phyloP scores from a whole-genome alignment of 2,329 filamentous ascomycete species.

The Aspergillus phoenicis region DNA sequence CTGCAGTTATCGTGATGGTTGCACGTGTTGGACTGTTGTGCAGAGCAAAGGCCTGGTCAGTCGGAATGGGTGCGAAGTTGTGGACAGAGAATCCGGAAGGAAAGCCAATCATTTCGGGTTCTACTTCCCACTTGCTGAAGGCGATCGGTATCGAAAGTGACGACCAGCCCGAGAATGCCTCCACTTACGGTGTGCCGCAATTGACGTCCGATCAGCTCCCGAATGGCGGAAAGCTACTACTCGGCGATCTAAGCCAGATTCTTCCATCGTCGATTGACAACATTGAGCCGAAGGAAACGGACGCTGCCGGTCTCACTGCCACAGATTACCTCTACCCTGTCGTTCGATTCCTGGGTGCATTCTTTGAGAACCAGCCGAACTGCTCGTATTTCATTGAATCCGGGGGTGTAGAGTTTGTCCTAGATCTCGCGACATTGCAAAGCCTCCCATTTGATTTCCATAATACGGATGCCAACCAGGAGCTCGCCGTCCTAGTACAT shows the following conservation, averaged over 20 bases:
- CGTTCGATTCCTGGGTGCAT: slow-evolving; percentile 74
- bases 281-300: slow-evolving; percentile 53
- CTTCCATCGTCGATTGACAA: slow-evolving; percentile 26
- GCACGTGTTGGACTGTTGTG: slow-evolving; percentile 76
- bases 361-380: slow-evolving; percentile 73
- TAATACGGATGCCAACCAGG: slow-evolving; percentile 67
- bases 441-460: slow-evolving; percentile 76
- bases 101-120: slow-evolving; percentile 62
- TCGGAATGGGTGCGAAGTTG: slow-evolving; percentile 78
- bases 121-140: slow-evolving; percentile 43
- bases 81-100: slow-evolving; percentile 64
- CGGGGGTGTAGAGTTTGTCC: slow-evolving; percentile 78
- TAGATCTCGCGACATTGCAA: slow-evolving; percentile 81
- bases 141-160: slow-evolving; percentile 38
- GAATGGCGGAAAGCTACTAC: slow-evolving; percentile 38
- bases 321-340: slow-evolving; percentile 74
- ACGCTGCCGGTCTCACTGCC: slow-evolving; percentile 56
- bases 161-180: slow-evolving; percentile 26
- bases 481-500: slow-evolving; percentile 73
- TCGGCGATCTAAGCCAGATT: slow-evolving; percentile 34
- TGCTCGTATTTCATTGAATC: slow-evolving; percentile 74
- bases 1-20: slow-evolving; percentile 87
- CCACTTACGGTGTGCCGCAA: slow-evolving; percentile 30
- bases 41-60: slow-evolving; percentile 66
- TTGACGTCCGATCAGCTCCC: slow-evolving; percentile 37